Percentiles rank a stretch among this genome's conserved stretches.
Conservation (phyloP, 164 flowering plant species). For the Vitis cinerea region DNA sequence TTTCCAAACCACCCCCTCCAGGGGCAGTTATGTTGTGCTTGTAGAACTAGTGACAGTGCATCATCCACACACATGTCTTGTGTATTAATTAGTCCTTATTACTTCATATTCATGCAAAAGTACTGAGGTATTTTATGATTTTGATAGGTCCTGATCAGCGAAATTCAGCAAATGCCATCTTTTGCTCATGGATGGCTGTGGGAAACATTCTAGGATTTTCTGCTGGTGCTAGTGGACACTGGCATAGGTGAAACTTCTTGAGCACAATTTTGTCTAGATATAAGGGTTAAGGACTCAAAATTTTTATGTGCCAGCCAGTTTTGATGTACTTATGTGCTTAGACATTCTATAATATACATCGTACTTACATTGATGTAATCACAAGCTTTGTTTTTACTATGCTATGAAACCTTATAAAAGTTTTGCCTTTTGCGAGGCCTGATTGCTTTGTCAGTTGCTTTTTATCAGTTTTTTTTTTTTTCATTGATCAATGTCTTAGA, state of each 20-base stretch:
- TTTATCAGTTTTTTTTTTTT: neutral
- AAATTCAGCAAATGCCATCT: conserved; percentile 85
- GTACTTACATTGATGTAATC: neutral
- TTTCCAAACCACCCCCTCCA: neutral
- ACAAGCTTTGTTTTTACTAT: neutral
- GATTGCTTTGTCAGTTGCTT: neutral
- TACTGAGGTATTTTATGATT: conserved; percentile 3
- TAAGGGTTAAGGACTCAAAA: neutral
- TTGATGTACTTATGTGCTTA: too few species aligned
- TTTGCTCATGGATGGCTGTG: conserved; percentile 99
- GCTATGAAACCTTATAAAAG: neutral
- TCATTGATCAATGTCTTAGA: conserved; percentile 7
- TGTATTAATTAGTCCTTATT: neutral
- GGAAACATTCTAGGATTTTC: conserved; percentile 94
- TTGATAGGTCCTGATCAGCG: conserved; percentile 83
- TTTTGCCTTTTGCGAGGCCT: neutral
- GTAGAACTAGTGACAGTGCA: conserved; percentile 8
- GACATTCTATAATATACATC: too few species aligned
- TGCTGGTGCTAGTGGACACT: conserved; percentile 88
- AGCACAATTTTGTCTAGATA: conserved; percentile 1
- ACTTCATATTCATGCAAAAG: neutral
- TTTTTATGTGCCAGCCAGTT: too few species aligned
- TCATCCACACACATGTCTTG: neutral
- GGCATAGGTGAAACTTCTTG: conserved; percentile 68
- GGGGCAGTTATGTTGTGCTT: neutral